These are phyloP conservation scores for Allium cepa DNA, from an alignment of 106 monocot species.

Conservation along the genomic window DNA sequence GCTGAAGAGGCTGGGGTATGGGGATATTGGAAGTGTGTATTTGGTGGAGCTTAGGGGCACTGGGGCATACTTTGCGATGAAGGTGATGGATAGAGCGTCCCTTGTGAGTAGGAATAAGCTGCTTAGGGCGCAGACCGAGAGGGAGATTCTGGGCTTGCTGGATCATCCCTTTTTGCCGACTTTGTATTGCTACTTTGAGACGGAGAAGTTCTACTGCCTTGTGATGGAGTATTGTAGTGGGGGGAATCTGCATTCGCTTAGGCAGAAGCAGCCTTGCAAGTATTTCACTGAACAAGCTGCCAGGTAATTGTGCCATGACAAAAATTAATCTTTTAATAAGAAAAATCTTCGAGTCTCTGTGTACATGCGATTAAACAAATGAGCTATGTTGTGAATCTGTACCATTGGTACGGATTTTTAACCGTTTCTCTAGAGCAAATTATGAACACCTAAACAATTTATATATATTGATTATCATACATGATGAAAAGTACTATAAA, in stretches of 20 bases:
- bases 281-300: conserved; percentile 25
- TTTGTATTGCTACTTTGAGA: conserved; percentile 21
- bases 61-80: conserved; percentile 25
- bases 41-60: conserved; percentile 19
- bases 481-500: too few relatives aligned
- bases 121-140: conserved; percentile 23
- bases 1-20: conserved; percentile 20
- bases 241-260: conserved; percentile 21
- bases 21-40: conserved; percentile 28
- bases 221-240: conserved; percentile 31
- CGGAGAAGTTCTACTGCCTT: conserved; percentile 25
- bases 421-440: too few relatives aligned
- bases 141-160: conserved; percentile 21
- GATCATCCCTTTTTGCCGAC: conserved; percentile 27
- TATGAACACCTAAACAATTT: too few relatives aligned
- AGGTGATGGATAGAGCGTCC: conserved; percentile 25
- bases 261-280: conserved; percentile 23
- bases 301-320: conserved; percentile 1
- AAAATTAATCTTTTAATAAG: too few relatives aligned
- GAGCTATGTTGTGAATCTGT: too few relatives aligned
- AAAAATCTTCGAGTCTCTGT: too few relatives aligned
- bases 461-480: too few relatives aligned
- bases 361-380: too few relatives aligned
- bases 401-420: too few relatives aligned
- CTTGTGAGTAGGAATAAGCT: conserved; percentile 23